Percentiles rank a stretch among this genome's conserved stretches.
These are phyloP conservation scores for Aureobasidium subglaciale DNA, from an alignment of 2,329 filamentous ascomycete species.

Conservation along the genomic window DNA sequence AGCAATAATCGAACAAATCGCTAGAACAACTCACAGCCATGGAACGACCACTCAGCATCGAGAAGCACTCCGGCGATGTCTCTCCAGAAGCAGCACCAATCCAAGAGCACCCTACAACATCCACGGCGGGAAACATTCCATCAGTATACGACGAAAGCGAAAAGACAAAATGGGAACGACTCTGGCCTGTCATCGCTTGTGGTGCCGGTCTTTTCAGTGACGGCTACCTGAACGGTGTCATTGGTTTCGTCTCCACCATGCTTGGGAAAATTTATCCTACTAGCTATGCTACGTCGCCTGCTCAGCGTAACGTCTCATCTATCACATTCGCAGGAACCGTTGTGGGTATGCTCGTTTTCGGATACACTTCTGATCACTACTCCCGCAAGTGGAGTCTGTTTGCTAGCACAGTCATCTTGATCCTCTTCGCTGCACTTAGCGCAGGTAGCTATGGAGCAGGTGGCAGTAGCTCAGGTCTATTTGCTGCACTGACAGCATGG, in stretches of 20 bases:
- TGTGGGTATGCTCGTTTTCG: conserved; percentile 65
- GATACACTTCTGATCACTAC: conserved; percentile 74
- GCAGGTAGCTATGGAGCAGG: conserved; percentile 69
- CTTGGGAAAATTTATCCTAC: conserved; percentile 61
- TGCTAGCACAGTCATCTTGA: conserved; percentile 72
- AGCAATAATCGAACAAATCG: neutral
- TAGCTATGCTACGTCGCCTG: conserved; percentile 59
- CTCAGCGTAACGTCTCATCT: conserved; percentile 66
- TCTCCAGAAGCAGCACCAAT: neutral
- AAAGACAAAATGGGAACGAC: conserved; percentile 39
- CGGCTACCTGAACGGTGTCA: conserved; percentile 87
- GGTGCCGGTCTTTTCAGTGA: conserved; percentile 87
- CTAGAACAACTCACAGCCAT: neutral
- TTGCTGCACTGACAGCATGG: conserved; percentile 73
- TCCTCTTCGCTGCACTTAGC: conserved; percentile 74
- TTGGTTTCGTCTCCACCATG: conserved; percentile 78
- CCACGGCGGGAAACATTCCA: neutral
- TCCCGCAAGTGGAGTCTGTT: conserved; percentile 77
- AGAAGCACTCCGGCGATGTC: neutral
- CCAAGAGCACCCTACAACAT: neutral
- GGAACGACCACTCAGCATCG: neutral
- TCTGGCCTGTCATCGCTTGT: conserved; percentile 75
- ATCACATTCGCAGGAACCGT: conserved; percentile 84
- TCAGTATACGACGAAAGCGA: neutral
- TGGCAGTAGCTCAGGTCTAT: conserved; percentile 61